Evolutionary conservation across 116 monocot genomes (phyloP).

Genomic region (Phalaenopsis hybrid): DNA sequence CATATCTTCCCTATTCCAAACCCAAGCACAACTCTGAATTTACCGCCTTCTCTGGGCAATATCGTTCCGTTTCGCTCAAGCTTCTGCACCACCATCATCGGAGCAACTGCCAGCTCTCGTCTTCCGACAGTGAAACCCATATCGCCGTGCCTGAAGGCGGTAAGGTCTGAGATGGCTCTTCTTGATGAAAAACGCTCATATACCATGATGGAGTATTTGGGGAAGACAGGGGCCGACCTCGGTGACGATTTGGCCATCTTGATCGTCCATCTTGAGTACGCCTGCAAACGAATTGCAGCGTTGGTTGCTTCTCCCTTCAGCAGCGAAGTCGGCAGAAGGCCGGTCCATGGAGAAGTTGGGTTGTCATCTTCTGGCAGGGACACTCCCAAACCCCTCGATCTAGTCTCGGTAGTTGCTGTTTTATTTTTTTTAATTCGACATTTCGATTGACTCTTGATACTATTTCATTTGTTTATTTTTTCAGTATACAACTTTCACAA

Average conservation of each 20-base stretch:
- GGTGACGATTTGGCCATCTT: slow-evolving; percentile 64
- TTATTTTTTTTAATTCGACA: not conserved
- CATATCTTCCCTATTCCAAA: not conserved
- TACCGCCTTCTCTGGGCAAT: slow-evolving; percentile 1
- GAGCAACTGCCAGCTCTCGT: not conserved
- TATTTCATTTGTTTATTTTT: not conserved
- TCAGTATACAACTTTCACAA: not conserved
- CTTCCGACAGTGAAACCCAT: not conserved
- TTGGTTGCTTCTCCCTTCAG: slow-evolving; percentile 70
- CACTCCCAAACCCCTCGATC: slow-evolving; percentile 78
- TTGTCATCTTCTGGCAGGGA: slow-evolving; percentile 42
- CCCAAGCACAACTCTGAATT: not conserved
- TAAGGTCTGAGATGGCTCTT: slow-evolving; percentile 8
- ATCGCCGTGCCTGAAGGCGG: not conserved
- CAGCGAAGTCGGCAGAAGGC: slow-evolving; percentile 22
- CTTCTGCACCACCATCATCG: not conserved
- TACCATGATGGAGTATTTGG: slow-evolving; percentile 64
- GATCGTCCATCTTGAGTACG: slow-evolving; percentile 65
- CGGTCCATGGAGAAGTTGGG: not conserved
- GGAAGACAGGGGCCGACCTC: slow-evolving; percentile 24
- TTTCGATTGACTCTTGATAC: not conserved
- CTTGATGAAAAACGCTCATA: not conserved
- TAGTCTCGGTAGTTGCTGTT: slow-evolving; percentile 61
- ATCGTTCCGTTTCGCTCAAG: not conserved
- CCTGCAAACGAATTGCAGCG: slow-evolving; percentile 78